Evolutionary conservation across 148 eudicot species (phyloP), one percentile per base, ranked within the genome.

Genomic region (Heliosperma pusillum): DNA sequence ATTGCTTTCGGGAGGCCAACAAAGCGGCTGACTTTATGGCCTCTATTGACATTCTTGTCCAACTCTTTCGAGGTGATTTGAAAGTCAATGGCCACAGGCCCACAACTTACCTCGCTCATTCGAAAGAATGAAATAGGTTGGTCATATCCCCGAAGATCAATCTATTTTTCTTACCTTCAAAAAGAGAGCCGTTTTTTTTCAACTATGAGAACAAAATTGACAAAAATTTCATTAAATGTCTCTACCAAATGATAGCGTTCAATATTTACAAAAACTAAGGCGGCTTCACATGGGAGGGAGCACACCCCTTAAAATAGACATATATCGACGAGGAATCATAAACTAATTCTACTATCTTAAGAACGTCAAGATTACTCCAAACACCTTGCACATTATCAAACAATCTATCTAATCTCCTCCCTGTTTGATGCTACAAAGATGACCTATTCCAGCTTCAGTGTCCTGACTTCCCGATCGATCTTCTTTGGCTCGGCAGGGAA

Each of bases 401-500:
- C 53, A 47, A 53, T 72, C 70, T 55, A 30, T 69, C 0, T 17
- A 26, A n/a, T n/a, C 42, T 36, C 42, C 42, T 56, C 72, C 30
- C 56, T 47, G 9, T 42, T 67, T 70, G 71, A 30, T 16, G 25
- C 44, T 75, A 36, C 60, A 75, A 70, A 75, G 42, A 6, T 47
- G 25, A 59, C 61, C 60, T 79, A 84, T 60, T 90, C 92, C 59
- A 88, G 81, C 79, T 91, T 94, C 74, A 84, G 66, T 44, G 74
- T 74, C 74, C 80, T 81, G 44, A 81, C 88, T 65, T 90, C 92
- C 76, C 74, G 85, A 50, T 88, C 82, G 68, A 70, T 86, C 76
- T 92, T 94, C 74, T 84, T 82, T 20, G 97, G 97, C 75, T 90
- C 96, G 33, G 96, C 96, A n/a, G 98, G 98, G 76, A 94, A 94